Conservation (phyloP, 2,329 filamentous ascomycete species). For the Epichloe coenophiala region DNA sequence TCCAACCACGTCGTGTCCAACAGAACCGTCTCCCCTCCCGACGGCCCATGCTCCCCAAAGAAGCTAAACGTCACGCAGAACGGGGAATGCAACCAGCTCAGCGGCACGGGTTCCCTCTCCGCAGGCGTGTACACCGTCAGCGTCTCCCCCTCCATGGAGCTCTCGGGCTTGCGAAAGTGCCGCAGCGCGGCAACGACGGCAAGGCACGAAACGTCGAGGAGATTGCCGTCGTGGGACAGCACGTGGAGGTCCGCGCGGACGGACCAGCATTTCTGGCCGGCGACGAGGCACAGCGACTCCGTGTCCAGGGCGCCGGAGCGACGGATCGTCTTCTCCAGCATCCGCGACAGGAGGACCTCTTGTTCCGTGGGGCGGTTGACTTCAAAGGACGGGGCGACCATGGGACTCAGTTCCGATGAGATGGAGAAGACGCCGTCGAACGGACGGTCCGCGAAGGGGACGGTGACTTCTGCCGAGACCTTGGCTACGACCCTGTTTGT, state of each 20-base stretch:
- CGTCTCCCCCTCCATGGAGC: slow-evolving; percentile 69
- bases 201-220: slow-evolving; percentile 76
- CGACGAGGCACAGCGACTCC: slow-evolving; percentile 86
- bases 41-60: slow-evolving; percentile 54
- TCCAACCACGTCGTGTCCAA: slow-evolving; percentile 62
- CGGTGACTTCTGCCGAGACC: slow-evolving; percentile 76
- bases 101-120: slow-evolving; percentile 78
- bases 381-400: slow-evolving; percentile 85
- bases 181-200: slow-evolving; percentile 77
- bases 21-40: slow-evolving; percentile 41
- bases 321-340: slow-evolving; percentile 88
- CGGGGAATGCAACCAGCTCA: slow-evolving; percentile 85
- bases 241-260: slow-evolving; percentile 87
- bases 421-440: slow-evolving; percentile 96
- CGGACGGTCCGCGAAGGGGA: slow-evolving; percentile 74
- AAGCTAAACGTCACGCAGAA: slow-evolving; percentile 85
- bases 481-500: slow-evolving; percentile 61
- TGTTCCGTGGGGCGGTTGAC: slow-evolving; percentile 69
- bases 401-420: slow-evolving; percentile 77
- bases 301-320: slow-evolving; percentile 87
- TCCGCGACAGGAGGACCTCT: slow-evolving; percentile 73
- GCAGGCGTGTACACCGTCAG: slow-evolving; percentile 73
- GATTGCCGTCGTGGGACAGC: slow-evolving; percentile 77
- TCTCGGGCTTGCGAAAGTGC: slow-evolving; percentile 85
- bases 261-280: slow-evolving; percentile 82